Evolutionary conservation across 75 land plant species (phyloP), one percentile per base, ranked within the genome.

Genomic region (Cupressus sempervirens): DNA sequence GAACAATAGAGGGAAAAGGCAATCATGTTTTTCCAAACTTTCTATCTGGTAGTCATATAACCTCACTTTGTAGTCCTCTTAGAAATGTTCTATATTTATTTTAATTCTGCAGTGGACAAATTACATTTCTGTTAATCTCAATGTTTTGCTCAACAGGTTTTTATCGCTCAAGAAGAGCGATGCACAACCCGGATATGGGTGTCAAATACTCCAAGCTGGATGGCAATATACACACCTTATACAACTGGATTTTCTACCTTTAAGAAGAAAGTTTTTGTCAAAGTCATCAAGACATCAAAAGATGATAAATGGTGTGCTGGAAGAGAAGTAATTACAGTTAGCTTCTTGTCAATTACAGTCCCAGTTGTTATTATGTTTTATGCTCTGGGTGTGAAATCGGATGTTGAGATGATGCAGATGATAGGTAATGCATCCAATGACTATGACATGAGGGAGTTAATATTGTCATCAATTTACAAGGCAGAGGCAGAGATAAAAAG

Each of bases 111-210:
- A 26, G 3, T 23, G 0, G 50, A 79, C 29, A 43, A 45, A 10
- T 79, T n/a, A 43, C n/a, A 76, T 76, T 76, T 36, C 35, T 79
- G 29, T 32, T 52, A n/a, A 53, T 53, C 15, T 32, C 30, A 43
- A 30, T 5, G 0, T 34, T 14, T 54, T 82, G 91, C 26, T 54
- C 15, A 86, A 45, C 89, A 96, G 98, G 90, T 91, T 32, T 89
- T 96, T 83, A 90, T 95, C 72, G 97, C 93, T 5, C 98, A 96
- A 88, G 98, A 96, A 76, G 92, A 92, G 72, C 88, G 88, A 34
- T 90, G 90, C 26, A 23, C 82, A 56, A 89, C 83, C 67, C 88
- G 94, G 85, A 86, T 95, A 16, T 96, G 92, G 92, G 84, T 96
- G 65, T 65, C 85, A 14, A 92, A 84, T 82, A 89, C 81, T 32